Evolutionary conservation across 1,284 basidiomycete genomes (phyloP).

Genomic region (Ganoderma meredithae): DNA sequence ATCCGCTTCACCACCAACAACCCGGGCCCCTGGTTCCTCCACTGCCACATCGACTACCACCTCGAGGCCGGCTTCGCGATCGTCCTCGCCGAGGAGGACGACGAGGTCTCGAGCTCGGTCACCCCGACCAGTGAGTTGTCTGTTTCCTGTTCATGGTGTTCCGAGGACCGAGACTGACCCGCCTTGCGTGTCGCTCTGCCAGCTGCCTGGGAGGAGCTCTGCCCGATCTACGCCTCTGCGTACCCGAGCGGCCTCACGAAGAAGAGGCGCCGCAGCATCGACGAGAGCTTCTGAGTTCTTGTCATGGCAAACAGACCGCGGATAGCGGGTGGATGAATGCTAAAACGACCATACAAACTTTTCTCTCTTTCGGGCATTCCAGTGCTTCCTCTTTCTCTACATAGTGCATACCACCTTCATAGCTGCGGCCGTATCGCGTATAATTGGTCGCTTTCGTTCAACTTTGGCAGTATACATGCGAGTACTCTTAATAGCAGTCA

Average conservation of each 20-base stretch:
- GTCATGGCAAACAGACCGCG: not conserved
- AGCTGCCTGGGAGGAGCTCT: conserved; percentile 14
- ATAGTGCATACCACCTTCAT: too few relatives aligned
- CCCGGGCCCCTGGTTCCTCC: conserved; percentile 20
- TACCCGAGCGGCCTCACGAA: conserved; percentile 1
- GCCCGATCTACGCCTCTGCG: conserved; percentile 7
- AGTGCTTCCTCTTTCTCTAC: too few relatives aligned
- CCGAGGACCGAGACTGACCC: not conserved
- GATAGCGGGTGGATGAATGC: too few relatives aligned
- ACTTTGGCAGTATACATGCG: too few relatives aligned
- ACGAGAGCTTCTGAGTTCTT: not conserved
- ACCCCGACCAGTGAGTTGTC: conserved; percentile 9
- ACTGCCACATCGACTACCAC: conserved; percentile 40
- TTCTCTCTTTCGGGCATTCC: too few relatives aligned
- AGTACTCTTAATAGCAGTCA: too few relatives aligned
- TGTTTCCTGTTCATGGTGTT: too few relatives aligned
- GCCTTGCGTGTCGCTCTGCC: too few relatives aligned
- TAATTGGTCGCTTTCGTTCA: too few relatives aligned
- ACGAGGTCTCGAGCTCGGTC: conserved; percentile 20
- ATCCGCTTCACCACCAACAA: conserved; percentile 17
- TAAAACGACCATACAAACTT: too few relatives aligned
- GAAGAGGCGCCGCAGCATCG: not conserved
- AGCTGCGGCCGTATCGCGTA: too few relatives aligned
- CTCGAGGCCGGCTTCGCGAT: conserved; percentile 37
- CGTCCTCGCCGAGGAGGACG: conserved; percentile 37